A percentile compares a stretch with the other conserved stretches of the same genome.
Evolutionary conservation across 169 alveolate species (phyloP).

Genomic region (Plasmodium blacklocki): DNA sequence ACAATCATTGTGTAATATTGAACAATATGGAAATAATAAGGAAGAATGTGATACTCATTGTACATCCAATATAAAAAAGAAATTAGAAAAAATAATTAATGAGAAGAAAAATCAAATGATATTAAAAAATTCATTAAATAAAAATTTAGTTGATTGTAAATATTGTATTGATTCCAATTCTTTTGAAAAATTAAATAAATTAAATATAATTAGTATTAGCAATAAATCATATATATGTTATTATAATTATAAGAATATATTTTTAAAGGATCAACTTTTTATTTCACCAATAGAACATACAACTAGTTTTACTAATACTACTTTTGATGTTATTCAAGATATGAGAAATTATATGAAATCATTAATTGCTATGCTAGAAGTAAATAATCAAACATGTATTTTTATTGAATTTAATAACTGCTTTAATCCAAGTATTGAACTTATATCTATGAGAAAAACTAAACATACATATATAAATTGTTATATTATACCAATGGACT

Average conservation of each 20-base stretch:
- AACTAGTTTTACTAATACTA: conserved; percentile 60
- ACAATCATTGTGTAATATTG: not conserved
- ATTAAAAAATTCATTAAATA: conserved; percentile 56
- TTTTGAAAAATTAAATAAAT: conserved; percentile 63
- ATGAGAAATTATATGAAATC: conserved; percentile 77
- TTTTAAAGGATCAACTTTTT: conserved; percentile 67
- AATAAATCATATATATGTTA: conserved; percentile 72
- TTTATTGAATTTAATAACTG: conserved; percentile 77
- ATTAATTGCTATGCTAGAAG: conserved; percentile 73
- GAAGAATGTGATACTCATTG: not conserved
- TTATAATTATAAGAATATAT: conserved; percentile 71
- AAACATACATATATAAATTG: conserved; percentile 76
- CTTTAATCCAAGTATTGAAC: conserved; percentile 57
- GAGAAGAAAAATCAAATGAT: conserved; percentile 47
- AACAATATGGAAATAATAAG: not conserved
- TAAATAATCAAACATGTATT: conserved; percentile 63
- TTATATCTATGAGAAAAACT: conserved; percentile 68
- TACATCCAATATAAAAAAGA: conserved; percentile 18
- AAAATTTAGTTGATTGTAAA: conserved; percentile 73
- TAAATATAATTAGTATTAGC: conserved; percentile 74
- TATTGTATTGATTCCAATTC: conserved; percentile 68
- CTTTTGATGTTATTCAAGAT: conserved; percentile 65
- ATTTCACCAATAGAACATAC: conserved; percentile 77
- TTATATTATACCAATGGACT: conserved; percentile 66
- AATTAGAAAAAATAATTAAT: conserved; percentile 54